Evolutionary conservation across 495 filamentous ascomycete species (phyloP).

Genomic region (Aspergillus coremiiformis): DNA sequence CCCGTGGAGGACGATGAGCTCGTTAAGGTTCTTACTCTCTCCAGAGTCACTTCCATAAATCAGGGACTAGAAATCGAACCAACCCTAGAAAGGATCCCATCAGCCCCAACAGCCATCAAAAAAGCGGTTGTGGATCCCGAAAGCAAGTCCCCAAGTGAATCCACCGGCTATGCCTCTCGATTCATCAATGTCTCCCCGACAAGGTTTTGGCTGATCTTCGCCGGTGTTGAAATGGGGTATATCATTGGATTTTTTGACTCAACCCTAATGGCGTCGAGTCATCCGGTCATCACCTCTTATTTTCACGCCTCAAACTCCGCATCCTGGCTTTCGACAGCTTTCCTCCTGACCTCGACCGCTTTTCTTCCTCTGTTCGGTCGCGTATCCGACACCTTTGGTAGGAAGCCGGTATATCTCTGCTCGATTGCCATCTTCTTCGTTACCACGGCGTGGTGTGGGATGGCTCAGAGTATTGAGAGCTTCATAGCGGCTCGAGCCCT

Average conservation of each 20-base stretch:
- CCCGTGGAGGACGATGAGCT: constrained; percentile 18
- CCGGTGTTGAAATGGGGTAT: constrained; percentile 40
- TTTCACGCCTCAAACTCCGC: constrained; percentile 68
- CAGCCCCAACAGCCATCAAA: constrained; percentile 9
- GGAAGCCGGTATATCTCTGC: constrained; percentile 62
- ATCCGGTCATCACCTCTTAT: constrained; percentile 75
- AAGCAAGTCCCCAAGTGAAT: constrained; percentile 6
- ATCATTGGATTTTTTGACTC: constrained; percentile 60
- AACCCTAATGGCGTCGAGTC: constrained; percentile 74
- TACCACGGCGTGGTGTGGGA: constrained; percentile 65
- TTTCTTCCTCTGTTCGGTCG: constrained; percentile 69
- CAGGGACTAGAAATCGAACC: constrained; percentile 29
- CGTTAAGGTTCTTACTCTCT: constrained; percentile 15
- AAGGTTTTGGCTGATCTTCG: constrained; percentile 49
- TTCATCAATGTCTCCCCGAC: constrained; percentile 40
- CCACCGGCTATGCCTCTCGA: constrained; percentile 23
- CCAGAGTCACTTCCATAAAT: constrained; percentile 25
- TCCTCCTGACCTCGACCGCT: constrained; percentile 66
- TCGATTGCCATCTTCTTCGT: constrained; percentile 55
- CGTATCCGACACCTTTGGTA: constrained; percentile 63
- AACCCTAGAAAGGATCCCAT: constrained; percentile 20
- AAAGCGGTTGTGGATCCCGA: constrained; percentile 9
- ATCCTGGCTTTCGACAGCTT: constrained; percentile 76
- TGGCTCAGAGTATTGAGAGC: constrained; percentile 60
- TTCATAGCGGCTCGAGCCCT: constrained; percentile 68